Evolutionary conservation across 495 filamentous ascomycete genomes (phyloP), one percentile per base, ranked within the genome.

Genomic region (Apodospora peruviana): DNA sequence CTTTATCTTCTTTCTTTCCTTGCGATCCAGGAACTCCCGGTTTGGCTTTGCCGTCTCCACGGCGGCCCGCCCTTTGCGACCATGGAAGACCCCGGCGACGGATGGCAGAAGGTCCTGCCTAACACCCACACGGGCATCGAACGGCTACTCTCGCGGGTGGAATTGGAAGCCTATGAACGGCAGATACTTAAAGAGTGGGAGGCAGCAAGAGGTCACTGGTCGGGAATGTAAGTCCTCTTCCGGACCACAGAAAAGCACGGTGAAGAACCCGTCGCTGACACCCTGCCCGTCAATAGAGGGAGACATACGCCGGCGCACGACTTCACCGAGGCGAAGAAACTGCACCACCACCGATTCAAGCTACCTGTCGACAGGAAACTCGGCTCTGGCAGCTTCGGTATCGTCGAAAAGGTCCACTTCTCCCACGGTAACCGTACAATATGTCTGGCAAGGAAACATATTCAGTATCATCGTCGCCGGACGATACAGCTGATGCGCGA

Each of bases 331-430:
- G 64, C 65, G 1, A 64, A 61, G 25, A 66, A 62, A 40, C 41
- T 65, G 3, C 65, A 43, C 11, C 3, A 43, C 11, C 3, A 5
- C 5, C 58, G 61, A 10, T 60, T 69, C 53, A 59, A 52, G 27
- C 42, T 51, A 10, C 54, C 47, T 12, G 42, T 29, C 51, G 58
- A 64, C 22, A 46, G 35, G 7, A 41, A 52, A 0, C 57, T 70
- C 10, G 67, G 67, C 25, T 45, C 45, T 41, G 67, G 67, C 0
- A 56, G 52, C 47, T 67, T 56, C 43, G 67, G 67, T 45, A 41
- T 65, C 25, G 67, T 70, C 39, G 61, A 70, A 39, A 67, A 65
- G 36, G 67, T 70, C 34, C 37, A 50, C 16, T 58, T 55, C 52
- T 27, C 23, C 43, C 44, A 48, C 55, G 61, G 63, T 45, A 61